Conservation (phyloP, 352 stramenopile genomes). For the Globisporangium lucens region DNA sequence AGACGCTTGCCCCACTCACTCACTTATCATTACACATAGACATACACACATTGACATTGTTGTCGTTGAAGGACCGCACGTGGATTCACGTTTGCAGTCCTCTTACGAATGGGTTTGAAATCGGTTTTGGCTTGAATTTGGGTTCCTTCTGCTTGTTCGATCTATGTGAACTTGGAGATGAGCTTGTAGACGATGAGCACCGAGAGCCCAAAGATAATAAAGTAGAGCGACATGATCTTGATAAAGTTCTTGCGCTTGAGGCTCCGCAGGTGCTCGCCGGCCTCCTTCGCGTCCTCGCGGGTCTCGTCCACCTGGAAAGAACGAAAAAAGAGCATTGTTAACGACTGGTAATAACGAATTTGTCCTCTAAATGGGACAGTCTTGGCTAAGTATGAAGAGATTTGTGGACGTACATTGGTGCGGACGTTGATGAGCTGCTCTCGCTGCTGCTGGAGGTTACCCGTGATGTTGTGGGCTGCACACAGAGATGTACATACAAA, state of each 20-base stretch:
- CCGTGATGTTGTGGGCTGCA: conserved; percentile 63
- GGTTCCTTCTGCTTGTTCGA: background rate
- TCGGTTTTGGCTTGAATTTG: background rate
- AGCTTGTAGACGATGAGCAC: conserved; percentile 71
- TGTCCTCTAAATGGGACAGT: background rate
- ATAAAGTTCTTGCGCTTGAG: conserved; percentile 79
- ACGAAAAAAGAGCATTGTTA: background rate
- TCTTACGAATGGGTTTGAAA: background rate
- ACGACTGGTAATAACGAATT: background rate
- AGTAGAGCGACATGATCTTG: conserved; percentile 75
- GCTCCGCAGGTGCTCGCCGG: conserved; percentile 62
- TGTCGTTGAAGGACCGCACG: background rate
- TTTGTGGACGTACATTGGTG: conserved; percentile 54
- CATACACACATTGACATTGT: background rate
- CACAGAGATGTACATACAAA: background rate
- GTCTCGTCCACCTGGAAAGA: conserved; percentile 50
- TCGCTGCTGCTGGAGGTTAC: conserved; percentile 60
- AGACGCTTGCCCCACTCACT: background rate
- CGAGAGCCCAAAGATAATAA: conserved; percentile 71
- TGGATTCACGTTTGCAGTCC: conserved; percentile 2
- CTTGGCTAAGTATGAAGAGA: background rate
- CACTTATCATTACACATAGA: background rate
- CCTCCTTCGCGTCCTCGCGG: conserved; percentile 69
- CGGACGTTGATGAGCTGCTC: conserved; percentile 75
- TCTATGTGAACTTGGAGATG: conserved; percentile 60